Evolutionary conservation across 2,329 filamentous ascomycete genomes (phyloP), one percentile per base, ranked within the genome.

Genomic region (Aspergillus sp.): DNA sequence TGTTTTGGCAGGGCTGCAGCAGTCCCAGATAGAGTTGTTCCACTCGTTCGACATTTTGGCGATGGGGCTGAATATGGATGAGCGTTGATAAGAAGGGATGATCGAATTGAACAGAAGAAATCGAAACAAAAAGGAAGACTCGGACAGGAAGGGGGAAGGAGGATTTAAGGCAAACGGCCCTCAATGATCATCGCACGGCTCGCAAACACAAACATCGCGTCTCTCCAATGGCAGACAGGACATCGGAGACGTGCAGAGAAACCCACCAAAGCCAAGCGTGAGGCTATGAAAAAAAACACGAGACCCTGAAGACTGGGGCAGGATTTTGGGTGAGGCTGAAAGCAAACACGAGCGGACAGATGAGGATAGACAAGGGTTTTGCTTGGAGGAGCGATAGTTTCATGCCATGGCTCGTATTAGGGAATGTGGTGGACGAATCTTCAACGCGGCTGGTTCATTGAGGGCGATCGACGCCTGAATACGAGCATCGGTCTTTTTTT

Each of bases 11-110:
- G 72, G 71, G 12, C 64, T 66, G 58, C 61, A 73, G 58, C 72
- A 74, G 57, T 69, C 66, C 59, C 70, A 74, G 51, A 75, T 65
- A 8, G 64, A 62, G 50, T 67, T 62, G 7, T 66, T 61, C 72
- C 72, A 75, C 48, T 69, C 64, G 55, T 61, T 62, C 24, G 40
- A 59, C 48, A 48, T 57, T 53, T 40, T 52, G 5, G 12, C 13
- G 30, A 34, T 48, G 9, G 8, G 9, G 3, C 9, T 30, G n/a
- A 9, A 30, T 47, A 19, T 17, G n/a, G 27, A 48, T 48, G 8
- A 11, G 17, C 11, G 4, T 20, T n/a, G 34, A 37, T 15, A 37
- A 37, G 12, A 7, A 37, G 12, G n/a, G 15, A n/a, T 5, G 34
- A 2, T 5, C 15, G 34, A 8, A 5, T 37, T n/a, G 9, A 9